A percentile compares a stretch with the other conserved stretches of the same genome.
These are phyloP conservation scores for Porcisia deanei DNA, from an alignment of 208 protist genomes.

Conservation along the genomic window DNA sequence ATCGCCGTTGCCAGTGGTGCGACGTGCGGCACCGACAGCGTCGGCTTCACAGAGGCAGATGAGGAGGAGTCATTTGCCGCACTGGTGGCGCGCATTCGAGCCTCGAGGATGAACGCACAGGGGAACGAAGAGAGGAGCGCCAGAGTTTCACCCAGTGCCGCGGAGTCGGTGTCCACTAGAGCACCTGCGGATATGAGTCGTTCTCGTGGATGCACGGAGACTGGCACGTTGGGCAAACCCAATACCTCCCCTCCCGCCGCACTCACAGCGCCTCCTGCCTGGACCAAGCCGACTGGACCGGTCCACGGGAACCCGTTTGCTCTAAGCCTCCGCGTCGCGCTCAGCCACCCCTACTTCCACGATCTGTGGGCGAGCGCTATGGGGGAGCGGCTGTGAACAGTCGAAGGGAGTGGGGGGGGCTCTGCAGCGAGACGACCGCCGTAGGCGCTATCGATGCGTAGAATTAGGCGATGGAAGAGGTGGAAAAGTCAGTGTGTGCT, in stretches of 20 bases:
- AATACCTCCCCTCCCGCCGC: not conserved
- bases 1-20: not conserved
- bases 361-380: conserved; percentile 9
- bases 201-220: not conserved
- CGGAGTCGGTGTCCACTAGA: not conserved
- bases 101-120: conserved; percentile 3
- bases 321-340: conserved; percentile 15
- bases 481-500: not conserved
- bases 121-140: not conserved
- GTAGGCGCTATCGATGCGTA: not conserved
- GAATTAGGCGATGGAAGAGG: not conserved
- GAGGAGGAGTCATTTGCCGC: conserved; percentile 29
- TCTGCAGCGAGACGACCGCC: not conserved
- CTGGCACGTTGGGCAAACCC: not conserved
- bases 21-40: conserved; percentile 35
- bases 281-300: not conserved
- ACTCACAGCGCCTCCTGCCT: not conserved
- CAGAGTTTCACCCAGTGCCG: not conserved
- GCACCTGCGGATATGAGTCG: not conserved
- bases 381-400: not conserved
- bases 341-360: conserved; percentile 24
- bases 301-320: conserved; percentile 3
- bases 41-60: conserved; percentile 26
- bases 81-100: conserved; percentile 25
- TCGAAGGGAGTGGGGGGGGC: not conserved